Evolutionary conservation across 2,329 filamentous ascomycete genomes (phyloP).

Genomic region (Colletotrichum melonis): DNA sequence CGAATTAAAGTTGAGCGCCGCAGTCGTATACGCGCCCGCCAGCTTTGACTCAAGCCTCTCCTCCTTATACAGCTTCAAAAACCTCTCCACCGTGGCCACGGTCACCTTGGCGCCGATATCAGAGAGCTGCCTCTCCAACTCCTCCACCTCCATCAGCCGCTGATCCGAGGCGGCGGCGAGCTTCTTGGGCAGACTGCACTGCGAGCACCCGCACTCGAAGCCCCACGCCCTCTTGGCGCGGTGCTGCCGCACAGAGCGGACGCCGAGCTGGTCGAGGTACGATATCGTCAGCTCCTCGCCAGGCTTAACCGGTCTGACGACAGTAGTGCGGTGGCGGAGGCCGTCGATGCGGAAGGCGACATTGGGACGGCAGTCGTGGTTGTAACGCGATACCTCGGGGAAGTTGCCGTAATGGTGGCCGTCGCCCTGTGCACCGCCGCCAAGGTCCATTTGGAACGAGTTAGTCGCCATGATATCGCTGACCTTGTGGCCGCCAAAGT

Average conservation of each 20-base stretch:
- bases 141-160: slow-evolving; percentile 48
- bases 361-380: slow-evolving; percentile 59
- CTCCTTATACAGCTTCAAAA: slow-evolving; percentile 51
- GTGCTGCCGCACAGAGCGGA: slow-evolving; percentile 40
- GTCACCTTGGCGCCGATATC: slow-evolving; percentile 36
- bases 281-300: slow-evolving; percentile 57
- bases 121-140: slow-evolving; percentile 41
- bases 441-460: slow-evolving; percentile 37
- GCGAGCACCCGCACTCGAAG: slow-evolving; percentile 53
- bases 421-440: slow-evolving; percentile 19
- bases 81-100: slow-evolving; percentile 49
- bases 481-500: slow-evolving; percentile 33
- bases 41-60: slow-evolving; percentile 50
- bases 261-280: slow-evolving; percentile 50
- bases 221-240: slow-evolving; percentile 50
- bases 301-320: slow-evolving; percentile 49
- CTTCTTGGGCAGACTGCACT: slow-evolving; percentile 45
- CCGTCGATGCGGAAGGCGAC: slow-evolving; percentile 54
- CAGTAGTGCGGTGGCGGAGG: slow-evolving; percentile 52
- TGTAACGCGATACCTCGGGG: slow-evolving; percentile 47
- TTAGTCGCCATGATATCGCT: slow-evolving; percentile 36
- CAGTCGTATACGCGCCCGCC: slow-evolving; percentile 49
- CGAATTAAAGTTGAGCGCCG: slow-evolving; percentile 52
- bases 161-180: slow-evolving; percentile 47
- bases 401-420: slow-evolving; percentile 37